phyloP scores from a whole-genome alignment of 148 eudicot genomes.

The Heliosperma pusillum region DNA sequence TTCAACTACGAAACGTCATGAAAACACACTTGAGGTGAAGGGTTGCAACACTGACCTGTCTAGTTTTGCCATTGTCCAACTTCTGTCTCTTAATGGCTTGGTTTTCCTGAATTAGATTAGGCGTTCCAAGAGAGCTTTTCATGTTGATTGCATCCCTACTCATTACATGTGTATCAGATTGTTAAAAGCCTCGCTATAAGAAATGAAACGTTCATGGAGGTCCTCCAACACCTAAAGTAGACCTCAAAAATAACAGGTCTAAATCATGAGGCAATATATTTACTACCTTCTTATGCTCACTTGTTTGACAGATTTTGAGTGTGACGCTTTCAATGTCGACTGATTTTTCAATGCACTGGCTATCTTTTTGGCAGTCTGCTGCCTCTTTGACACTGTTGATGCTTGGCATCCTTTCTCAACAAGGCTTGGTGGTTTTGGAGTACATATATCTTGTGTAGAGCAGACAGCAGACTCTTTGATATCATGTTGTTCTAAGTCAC shows the following conservation, averaged over 20 bases:
- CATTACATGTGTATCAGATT: not conserved
- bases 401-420: constrained; percentile 31
- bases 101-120: constrained; percentile 77
- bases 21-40: not conserved
- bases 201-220: not conserved
- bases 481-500: constrained; percentile 21
- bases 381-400: constrained; percentile 38
- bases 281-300: constrained; percentile 50
- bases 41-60: constrained; percentile 49
- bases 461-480: constrained; percentile 9
- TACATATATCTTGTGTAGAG: constrained; percentile 40
- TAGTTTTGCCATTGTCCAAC: constrained; percentile 68
- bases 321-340: constrained; percentile 64
- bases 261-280: too few species aligned
- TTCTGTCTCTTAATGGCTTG: constrained; percentile 92
- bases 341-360: constrained; percentile 64
- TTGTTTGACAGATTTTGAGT: constrained; percentile 55
- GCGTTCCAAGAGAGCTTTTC: constrained; percentile 47
- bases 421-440: constrained; percentile 47
- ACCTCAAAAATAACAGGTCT: too few species aligned
- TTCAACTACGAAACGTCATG: not conserved
- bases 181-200: not conserved
- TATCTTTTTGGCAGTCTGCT: constrained; percentile 54
- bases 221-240: too few species aligned
- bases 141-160: constrained; percentile 39